Conservation (phyloP, 2,329 filamentous ascomycete species). For the Sclerotinia trifoliorum region DNA sequence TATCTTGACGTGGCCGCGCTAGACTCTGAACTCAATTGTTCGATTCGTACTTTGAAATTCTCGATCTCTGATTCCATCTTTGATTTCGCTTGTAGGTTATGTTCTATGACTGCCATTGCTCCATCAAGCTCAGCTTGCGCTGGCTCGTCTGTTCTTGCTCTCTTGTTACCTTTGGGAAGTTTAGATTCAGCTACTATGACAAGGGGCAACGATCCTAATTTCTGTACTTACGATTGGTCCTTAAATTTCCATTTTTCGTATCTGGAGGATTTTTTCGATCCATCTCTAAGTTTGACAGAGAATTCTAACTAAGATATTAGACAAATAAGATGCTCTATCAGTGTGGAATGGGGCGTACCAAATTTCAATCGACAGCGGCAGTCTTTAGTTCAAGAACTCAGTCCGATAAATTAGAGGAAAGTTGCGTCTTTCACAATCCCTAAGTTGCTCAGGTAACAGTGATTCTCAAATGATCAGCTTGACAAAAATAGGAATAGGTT, state of each 20-base stretch:
- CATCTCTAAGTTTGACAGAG: neutral
- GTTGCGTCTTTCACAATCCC: neutral
- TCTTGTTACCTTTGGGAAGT: neutral
- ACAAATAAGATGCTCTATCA: neutral
- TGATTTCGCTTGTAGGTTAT: neutral
- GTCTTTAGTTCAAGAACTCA: too few relatives aligned
- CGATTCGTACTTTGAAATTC: neutral
- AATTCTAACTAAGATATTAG: neutral
- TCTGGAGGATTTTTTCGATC: neutral
- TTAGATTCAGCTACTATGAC: too few relatives aligned
- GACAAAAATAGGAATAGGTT: neutral
- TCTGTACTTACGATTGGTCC: neutral
- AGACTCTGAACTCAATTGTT: neutral
- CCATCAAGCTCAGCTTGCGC: neutral
- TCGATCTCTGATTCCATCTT: neutral
- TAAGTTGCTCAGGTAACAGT: neutral
- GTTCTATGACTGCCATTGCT: neutral
- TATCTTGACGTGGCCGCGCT: neutral
- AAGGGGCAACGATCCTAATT: too few relatives aligned
- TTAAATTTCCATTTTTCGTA: neutral
- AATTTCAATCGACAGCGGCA: too few relatives aligned
- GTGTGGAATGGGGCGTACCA: neutral
- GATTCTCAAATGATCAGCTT: too few relatives aligned
- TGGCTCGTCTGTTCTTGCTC: neutral
- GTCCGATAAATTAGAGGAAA: neutral